Percentiles rank a stretch among this genome's conserved stretches.
These are phyloP conservation scores for Claviceps citrina DNA, from an alignment of 2,329 filamentous ascomycete species.

Conservation along the genomic window DNA sequence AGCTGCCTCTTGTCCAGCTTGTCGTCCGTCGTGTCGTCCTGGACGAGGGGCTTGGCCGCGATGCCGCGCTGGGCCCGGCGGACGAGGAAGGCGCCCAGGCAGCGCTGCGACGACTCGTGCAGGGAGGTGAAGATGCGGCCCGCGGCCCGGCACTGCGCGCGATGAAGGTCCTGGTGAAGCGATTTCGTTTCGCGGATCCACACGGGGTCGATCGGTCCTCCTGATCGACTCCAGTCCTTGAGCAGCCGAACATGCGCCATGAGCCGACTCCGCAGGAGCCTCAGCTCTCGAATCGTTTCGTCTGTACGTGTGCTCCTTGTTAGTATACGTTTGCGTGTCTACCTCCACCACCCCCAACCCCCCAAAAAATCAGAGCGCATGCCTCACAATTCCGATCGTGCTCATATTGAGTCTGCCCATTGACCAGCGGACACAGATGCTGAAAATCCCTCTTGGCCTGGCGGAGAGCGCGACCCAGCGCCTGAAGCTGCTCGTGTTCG, in stretches of 20 bases:
- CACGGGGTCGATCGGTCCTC: conserved; percentile 39
- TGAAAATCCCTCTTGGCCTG: conserved; percentile 47
- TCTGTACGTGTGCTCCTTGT: conserved; percentile 20
- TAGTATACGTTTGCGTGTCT: no score
- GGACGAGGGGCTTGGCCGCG: conserved; percentile 3
- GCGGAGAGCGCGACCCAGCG: conserved; percentile 39
- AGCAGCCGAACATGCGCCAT: conserved; percentile 33
- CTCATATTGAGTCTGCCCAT: conserved; percentile 42
- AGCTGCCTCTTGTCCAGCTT: conserved; percentile 25
- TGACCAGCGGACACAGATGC: conserved; percentile 37
- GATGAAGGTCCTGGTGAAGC: conserved; percentile 37
- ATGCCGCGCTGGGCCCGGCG: conserved; percentile 29
- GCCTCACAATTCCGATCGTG: conserved; percentile 37
- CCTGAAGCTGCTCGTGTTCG: conserved; percentile 43
- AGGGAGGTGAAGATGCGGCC: conserved; percentile 38
- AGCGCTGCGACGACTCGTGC: conserved; percentile 32
- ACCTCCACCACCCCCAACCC: no score
- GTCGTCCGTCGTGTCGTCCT: conserved; percentile 12
- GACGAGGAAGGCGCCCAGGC: conserved; percentile 41
- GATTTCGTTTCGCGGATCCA: conserved; percentile 38
- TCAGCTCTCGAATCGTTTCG: conserved; percentile 37
- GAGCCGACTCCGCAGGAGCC: conserved; percentile 29
- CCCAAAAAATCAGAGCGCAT: background rate
- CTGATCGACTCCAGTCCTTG: conserved; percentile 37
- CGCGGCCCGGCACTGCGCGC: conserved; percentile 41